Percentiles rank a stretch among this genome's conserved stretches.
Conservation (phyloP, 805 yeast species). For the Lachancea quebecensis region DNA sequence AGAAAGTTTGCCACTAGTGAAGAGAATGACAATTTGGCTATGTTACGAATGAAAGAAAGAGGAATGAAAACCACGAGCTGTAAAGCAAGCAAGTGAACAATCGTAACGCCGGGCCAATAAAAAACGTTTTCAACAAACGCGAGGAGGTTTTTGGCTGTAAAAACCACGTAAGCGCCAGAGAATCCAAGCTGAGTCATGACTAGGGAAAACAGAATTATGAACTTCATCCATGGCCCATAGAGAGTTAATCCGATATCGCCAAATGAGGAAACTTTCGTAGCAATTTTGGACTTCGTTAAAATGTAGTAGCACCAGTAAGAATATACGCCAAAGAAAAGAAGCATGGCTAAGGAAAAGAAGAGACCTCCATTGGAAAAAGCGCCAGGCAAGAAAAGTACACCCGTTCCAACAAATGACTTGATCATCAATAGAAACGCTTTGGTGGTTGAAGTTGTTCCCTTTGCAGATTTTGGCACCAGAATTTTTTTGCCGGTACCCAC, state of each 20-base stretch:
- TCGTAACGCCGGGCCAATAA: conserved; percentile 29
- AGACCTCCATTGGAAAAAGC: conserved; percentile 73
- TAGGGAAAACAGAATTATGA: conserved; percentile 54
- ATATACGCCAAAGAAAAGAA: conserved; percentile 56
- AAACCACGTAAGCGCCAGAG: conserved; percentile 73
- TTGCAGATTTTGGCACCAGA: conserved; percentile 27
- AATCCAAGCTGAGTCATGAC: conserved; percentile 72
- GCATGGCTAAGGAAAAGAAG: conserved; percentile 44
- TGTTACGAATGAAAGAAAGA: conserved; percentile 64
- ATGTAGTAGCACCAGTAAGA: conserved; percentile 76
- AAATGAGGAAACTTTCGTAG: conserved; percentile 63
- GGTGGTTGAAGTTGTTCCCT: conserved; percentile 63
- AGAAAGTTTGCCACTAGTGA: conserved; percentile 68
- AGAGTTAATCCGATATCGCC: conserved; percentile 64
- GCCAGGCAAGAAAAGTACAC: conserved; percentile 61
- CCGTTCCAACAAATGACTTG: conserved; percentile 75
- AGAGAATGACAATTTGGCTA: conserved; percentile 64
- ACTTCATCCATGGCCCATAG: conserved; percentile 61
- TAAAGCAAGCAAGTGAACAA: conserved; percentile 42
- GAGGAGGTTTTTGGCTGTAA: conserved; percentile 63
- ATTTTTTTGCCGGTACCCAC: conserved; percentile 9
- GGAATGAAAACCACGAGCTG: conserved; percentile 61
- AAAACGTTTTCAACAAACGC: conserved; percentile 55
- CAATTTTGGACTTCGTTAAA: conserved; percentile 49
- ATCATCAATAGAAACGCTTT: conserved; percentile 67